Evolutionary conservation across 208 protist genomes (phyloP).

Genomic region (Wallacemonas sp.): DNA sequence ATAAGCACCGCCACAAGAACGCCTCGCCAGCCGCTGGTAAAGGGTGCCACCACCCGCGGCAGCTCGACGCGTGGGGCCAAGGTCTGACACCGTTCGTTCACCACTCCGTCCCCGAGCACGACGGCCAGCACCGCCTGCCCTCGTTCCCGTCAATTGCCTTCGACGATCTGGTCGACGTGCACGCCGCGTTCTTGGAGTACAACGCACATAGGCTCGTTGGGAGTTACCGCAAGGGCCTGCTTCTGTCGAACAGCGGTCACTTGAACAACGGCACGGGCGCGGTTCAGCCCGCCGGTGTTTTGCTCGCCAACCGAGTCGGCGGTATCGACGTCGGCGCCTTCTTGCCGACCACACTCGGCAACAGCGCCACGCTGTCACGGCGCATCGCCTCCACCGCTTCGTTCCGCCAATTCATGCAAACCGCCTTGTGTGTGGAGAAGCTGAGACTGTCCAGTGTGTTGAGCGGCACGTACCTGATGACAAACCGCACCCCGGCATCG

Average conservation of each 20-base stretch:
- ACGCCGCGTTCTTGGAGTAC: slow-evolving; percentile 51
- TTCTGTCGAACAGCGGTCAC: neutral
- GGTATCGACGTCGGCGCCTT: slow-evolving; percentile 42
- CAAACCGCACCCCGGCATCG: neutral
- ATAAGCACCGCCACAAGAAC: neutral
- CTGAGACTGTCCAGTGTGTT: slow-evolving; percentile 39
- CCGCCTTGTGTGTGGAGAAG: slow-evolving; percentile 42
- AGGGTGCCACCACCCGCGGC: neutral
- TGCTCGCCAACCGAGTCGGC: neutral
- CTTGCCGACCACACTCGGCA: slow-evolving; percentile 41
- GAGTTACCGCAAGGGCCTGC: slow-evolving; percentile 44
- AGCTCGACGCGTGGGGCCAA: neutral
- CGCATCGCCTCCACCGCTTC: slow-evolving; percentile 45
- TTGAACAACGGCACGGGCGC: neutral
- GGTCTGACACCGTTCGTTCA: neutral
- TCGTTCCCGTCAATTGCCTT: slow-evolving; percentile 1
- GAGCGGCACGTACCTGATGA: slow-evolving; percentile 19
- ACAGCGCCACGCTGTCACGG: slow-evolving; percentile 34
- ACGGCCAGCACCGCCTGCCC: neutral
- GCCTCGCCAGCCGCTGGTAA: neutral
- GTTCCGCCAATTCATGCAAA: slow-evolving; percentile 48
- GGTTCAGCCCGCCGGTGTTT: neutral
- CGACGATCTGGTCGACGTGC: slow-evolving; percentile 20
- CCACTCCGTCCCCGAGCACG: slow-evolving; percentile 1
- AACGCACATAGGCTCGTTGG: slow-evolving; percentile 40